Evolutionary conservation across 208 protist species (phyloP).

Genomic region (Crithidia expoeki): DNA sequence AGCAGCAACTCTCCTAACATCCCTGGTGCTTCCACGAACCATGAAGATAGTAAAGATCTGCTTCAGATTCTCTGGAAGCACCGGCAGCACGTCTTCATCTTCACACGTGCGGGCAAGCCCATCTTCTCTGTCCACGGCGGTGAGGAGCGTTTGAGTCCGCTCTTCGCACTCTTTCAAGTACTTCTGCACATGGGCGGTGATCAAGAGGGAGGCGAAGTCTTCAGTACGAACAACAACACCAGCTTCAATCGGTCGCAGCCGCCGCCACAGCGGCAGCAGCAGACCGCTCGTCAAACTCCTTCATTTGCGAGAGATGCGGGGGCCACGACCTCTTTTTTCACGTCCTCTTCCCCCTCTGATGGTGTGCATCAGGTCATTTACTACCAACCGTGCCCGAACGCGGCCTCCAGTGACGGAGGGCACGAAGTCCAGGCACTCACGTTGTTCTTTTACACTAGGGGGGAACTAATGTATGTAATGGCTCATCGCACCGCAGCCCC

Average conservation of each 20-base stretch:
- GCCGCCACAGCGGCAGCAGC: too few relatives aligned
- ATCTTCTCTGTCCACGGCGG: slow-evolving; percentile 78
- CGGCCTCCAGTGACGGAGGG: not conserved
- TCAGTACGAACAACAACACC: not conserved
- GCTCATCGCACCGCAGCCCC: slow-evolving; percentile 31
- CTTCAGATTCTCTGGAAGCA: slow-evolving; percentile 39
- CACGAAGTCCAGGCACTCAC: slow-evolving; percentile 27
- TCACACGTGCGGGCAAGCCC: slow-evolving; percentile 88
- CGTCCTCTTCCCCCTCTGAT: not conserved
- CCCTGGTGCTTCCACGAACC: not conserved
- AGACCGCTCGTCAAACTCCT: too few relatives aligned
- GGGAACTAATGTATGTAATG: slow-evolving; percentile 65
- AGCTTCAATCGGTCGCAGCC: not conserved
- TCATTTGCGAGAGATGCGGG: too few relatives aligned
- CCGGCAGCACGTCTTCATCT: slow-evolving; percentile 80
- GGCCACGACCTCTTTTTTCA: too few relatives aligned
- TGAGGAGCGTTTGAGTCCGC: slow-evolving; percentile 45
- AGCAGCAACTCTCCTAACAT: not conserved
- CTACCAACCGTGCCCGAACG: not conserved
- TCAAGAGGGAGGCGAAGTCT: not conserved
- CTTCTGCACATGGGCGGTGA: slow-evolving; percentile 49
- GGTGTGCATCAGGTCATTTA: slow-evolving; percentile 24
- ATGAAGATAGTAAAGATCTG: not conserved
- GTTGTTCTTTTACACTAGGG: slow-evolving; percentile 58
- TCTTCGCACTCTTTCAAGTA: slow-evolving; percentile 80